Base-by-base conservation (phyloP, 2,329 filamentous ascomycete species). In the Microascus cirrosus region DNA sequence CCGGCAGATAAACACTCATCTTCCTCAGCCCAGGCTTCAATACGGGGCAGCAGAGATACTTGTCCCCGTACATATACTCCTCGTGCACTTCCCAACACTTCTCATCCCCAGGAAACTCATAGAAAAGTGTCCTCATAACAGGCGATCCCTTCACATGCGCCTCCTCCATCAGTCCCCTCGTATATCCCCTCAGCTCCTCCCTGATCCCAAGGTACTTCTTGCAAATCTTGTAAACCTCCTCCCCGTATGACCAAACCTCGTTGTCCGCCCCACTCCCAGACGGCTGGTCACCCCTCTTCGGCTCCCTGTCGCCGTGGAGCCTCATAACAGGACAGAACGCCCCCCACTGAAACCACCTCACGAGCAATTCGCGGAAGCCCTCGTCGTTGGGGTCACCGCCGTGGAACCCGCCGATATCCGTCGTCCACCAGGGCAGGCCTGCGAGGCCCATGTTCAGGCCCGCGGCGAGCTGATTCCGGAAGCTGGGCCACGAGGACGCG, bases 271-370 rank as follows among this genome's bases (percentile, higher is more conserved):
- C 83, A 61, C 65, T 78, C 62, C 58, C 74, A 65, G 67, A 77
- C 0, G 63, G 67, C 32, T 68, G 71, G n/a, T 72, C 73, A 0
- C 64, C 70, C 62, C 72, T 71, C 52, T 67, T 74, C 0, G 84
- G 85, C 65, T 85, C 82, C 0, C 84, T 76, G 64, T 86, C 81
- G 7, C 85, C 85, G 62, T 88, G 84, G 0, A 87, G 73, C 3
- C 85, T 71, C 77, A 88, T 84, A 1, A 87, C 84, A 0, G 84
- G 84, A 58, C 82, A 85, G 64, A 84, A 87, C 0, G 82, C 71
- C 0, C 80, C 84, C 82, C 83, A 87, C 63, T 87, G 84, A 66
- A 87, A 87, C 85, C 84, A 87, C 2, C 85, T 71, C 1, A 83
- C 78, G 59, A 87, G 82, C 0, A 87, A 69, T 64, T 87, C 84